A percentile compares a stretch with the other conserved stretches of the same genome.
These are phyloP conservation scores for Pisolithus albus DNA, from an alignment of 768 basidiomycete species.

Conservation along the genomic window DNA sequence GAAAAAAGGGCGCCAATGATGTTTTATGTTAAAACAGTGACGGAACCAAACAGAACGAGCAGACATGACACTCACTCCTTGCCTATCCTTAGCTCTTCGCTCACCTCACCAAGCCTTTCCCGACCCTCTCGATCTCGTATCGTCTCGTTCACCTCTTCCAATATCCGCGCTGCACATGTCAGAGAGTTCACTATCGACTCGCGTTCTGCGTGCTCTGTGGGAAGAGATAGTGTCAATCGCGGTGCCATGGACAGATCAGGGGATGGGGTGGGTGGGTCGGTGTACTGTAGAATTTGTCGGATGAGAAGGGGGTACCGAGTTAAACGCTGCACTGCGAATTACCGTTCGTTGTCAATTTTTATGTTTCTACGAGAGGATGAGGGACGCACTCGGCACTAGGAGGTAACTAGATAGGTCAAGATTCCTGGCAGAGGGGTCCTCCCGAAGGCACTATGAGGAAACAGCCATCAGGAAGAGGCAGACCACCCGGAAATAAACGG, in stretches of 20 bases:
- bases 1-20: no score
- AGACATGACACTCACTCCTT: slow-evolving; percentile 51
- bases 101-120: slow-evolving; percentile 61
- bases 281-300: slow-evolving; percentile 78
- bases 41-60: no score
- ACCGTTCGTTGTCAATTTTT: neutral
- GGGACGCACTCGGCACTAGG: slow-evolving; percentile 73
- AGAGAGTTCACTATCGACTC: slow-evolving; percentile 48
- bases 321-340: slow-evolving; percentile 80
- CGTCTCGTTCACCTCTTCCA: slow-evolving; percentile 80
- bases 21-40: no score
- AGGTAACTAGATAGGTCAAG: slow-evolving; percentile 88
- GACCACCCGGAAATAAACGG: no score
- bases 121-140: slow-evolving; percentile 78
- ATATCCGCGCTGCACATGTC: slow-evolving; percentile 60
- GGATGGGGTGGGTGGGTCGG: slow-evolving; percentile 40
- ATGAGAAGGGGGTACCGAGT: slow-evolving; percentile 91
- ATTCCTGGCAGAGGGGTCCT: slow-evolving; percentile 70
- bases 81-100: slow-evolving; percentile 81
- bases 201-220: slow-evolving; percentile 41
- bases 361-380: neutral
- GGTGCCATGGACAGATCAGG: slow-evolving; percentile 1
- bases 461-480: neutral
- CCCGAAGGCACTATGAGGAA: slow-evolving; percentile 53
- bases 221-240: neutral